Conservation (phyloP, 1,284 basidiomycete genomes). For the Rhodotorula sp. region DNA sequence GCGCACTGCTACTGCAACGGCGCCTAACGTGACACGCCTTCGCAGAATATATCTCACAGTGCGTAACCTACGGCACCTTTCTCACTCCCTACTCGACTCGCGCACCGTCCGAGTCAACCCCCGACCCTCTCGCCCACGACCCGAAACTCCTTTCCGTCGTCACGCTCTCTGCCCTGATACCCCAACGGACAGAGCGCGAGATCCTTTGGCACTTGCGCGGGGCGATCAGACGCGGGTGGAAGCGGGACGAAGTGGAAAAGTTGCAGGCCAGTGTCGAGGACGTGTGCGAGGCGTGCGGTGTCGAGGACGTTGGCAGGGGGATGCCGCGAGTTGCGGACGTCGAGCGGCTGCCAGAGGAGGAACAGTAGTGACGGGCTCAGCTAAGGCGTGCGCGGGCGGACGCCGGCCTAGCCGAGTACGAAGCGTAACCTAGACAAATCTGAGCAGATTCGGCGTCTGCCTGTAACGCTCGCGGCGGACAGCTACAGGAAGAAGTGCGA, state of each 20-base stretch:
- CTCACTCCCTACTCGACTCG: conserved; percentile 18
- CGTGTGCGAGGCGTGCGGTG: conserved; percentile 25
- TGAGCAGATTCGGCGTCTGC: too few relatives aligned
- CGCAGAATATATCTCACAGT: conserved; percentile 21
- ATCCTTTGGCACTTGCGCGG: conserved; percentile 38
- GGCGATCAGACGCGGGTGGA: conserved; percentile 29
- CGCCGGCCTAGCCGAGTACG: too few relatives aligned
- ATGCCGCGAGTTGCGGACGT: conserved; percentile 28
- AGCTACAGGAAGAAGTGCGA: too few relatives aligned
- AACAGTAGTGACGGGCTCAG: background rate
- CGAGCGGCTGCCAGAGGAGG: conserved; percentile 12
- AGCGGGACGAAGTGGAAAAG: conserved; percentile 27
- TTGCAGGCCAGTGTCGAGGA: conserved; percentile 24
- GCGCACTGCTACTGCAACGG: too few relatives aligned
- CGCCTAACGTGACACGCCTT: background rate
- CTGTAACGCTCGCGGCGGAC: too few relatives aligned
- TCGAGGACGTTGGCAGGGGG: conserved; percentile 5
- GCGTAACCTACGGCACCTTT: conserved; percentile 34
- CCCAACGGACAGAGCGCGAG: conserved; percentile 32
- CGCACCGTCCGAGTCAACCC: background rate
- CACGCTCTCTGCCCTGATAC: conserved; percentile 31
- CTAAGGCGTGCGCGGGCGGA: too few relatives aligned
- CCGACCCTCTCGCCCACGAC: conserved; percentile 28
- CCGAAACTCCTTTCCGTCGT: conserved; percentile 27
- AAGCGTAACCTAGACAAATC: too few relatives aligned